phyloP scores from a whole-genome alignment of 2,329 filamentous ascomycete genomes.

The Pestalotiopsis sp. region DNA sequence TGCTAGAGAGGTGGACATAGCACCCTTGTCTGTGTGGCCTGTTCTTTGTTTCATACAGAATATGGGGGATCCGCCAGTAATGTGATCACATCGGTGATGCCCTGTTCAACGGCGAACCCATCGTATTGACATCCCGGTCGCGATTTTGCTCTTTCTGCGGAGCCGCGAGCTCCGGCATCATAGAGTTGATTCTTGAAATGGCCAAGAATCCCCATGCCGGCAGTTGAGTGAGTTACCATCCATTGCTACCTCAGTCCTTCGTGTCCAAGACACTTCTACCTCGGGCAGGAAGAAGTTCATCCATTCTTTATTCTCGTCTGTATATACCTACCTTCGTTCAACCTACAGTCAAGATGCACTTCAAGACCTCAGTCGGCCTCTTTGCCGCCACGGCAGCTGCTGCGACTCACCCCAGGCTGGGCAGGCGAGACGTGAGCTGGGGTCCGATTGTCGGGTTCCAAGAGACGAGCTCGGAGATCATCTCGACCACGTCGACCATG shows the following conservation, averaged over 20 bases:
- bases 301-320: not conserved
- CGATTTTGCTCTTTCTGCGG: not conserved
- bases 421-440: conserved; percentile 7
- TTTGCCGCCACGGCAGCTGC: conserved; percentile 6
- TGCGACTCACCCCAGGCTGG: not conserved
- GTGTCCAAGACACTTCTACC: not conserved
- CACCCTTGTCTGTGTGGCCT: not conserved
- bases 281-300: not conserved
- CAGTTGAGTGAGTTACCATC: not conserved
- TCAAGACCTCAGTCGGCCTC: not conserved
- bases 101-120: not conserved
- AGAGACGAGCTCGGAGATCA: conserved; percentile 8
- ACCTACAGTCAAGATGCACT: not conserved
- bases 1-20: not conserved
- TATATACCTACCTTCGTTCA: not conserved
- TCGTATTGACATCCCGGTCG: not conserved
- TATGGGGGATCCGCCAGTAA: not conserved
- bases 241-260: not conserved
- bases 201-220: not conserved
- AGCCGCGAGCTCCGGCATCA: not conserved
- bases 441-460: conserved; percentile 4
- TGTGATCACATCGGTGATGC: not conserved
- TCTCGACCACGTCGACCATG: conserved; percentile 6
- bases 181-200: not conserved
- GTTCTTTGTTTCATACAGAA: not conserved